Evolutionary conservation across 2,329 filamentous ascomycete genomes (phyloP), one percentile per base, ranked within the genome.

Genomic region (Diaporthe citriasiana): DNA sequence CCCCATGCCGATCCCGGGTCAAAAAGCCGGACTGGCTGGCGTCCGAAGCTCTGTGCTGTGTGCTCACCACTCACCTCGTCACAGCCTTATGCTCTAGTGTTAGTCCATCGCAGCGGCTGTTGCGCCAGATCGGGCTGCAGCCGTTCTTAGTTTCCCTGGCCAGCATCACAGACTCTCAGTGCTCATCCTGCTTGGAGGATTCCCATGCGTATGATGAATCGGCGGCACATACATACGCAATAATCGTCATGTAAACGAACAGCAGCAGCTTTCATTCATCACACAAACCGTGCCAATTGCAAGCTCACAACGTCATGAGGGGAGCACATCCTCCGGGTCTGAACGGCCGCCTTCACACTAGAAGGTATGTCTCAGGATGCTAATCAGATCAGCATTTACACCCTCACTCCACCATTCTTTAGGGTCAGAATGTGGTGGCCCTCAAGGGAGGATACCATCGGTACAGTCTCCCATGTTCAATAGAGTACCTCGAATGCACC

Each of bases 1-100:
- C 45, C 33, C 30, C 33, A 38, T n/a, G 45, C 63, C 63, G 63
- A 66, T 38, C 45, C 63, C 63, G 63, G 63, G 50, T 38, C 45
- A 47, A 51, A 51, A n/a, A 8, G 30, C 63, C 63, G 63, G 63
- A 51, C 45, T 51, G 13, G 30, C 19, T 35, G 60, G 10, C 42
- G 60, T n/a, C 63, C 45, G 47, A 33, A 27, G 45, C 30, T 38
- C 27, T 30, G 30, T 66, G 22, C n/a, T 51, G 45, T 47, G 19
- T 8, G n/a, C 45, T 51, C 22, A 38, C 10, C 30, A 35, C 33
- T 47, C 60, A 17, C 19, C 19, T 47, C 42, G n/a, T 51, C 30
- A 51, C n/a, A 38, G 25, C 19, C 45, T 38, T 66, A 6, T 38
- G 10, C 3, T 35, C n/a, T n/a, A n/a, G 45, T 50, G n/a, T n/a